Evolutionary conservation across 1,139 yeast species (phyloP), one percentile per base, ranked within the genome.

Genomic region (Protomyces inouyei): DNA sequence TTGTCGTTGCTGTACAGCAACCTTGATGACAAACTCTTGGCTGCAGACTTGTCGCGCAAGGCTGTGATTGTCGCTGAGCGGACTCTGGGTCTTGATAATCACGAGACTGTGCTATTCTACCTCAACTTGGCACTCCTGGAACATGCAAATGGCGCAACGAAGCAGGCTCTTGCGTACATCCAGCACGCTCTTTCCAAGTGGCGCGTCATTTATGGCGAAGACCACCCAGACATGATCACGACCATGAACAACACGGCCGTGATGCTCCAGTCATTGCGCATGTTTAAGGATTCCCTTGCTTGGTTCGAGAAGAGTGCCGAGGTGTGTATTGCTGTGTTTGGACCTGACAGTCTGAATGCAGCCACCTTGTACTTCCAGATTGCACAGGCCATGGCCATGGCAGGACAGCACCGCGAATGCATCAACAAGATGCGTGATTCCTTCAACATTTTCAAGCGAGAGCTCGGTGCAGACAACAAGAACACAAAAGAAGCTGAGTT

Each of bases 41-140:
- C 97, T 3, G 81, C 85, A 64, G 81, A 80, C n/a, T 78, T 84
- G 69, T 83, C 87, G 28, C 85, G 95, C 71, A 86, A 84, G 73
- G 85, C 97, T 1, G 82, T 85, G 68, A 79, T 84, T 52, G 83
- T 91, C 67, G 80, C 85, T 65, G 98, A 93, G 78, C 84, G 98
- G 76, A 82, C 86, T 23, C 76, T 80, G 61, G 98, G 98, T 67
- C 76, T 85, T 69, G 98, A 92, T 73, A 83, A 95, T 6, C 83
- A 82, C 71, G 95, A 90, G 70, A 82, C 93, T 36, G 76, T 90
- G 43, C 82, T 90, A 68, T 80, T 90, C 43, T 83, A 87, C 73
- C 80, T 86, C 72, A 90, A 89, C 75, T 78, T 91, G 69, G 95
- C 95, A 0, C 82, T 80, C 72, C 82, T 83, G 71, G 97, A 91